These are phyloP conservation scores for Cercospora sp. DNA, from an alignment of 2,329 filamentous ascomycete genomes.

Conservation along the genomic window DNA sequence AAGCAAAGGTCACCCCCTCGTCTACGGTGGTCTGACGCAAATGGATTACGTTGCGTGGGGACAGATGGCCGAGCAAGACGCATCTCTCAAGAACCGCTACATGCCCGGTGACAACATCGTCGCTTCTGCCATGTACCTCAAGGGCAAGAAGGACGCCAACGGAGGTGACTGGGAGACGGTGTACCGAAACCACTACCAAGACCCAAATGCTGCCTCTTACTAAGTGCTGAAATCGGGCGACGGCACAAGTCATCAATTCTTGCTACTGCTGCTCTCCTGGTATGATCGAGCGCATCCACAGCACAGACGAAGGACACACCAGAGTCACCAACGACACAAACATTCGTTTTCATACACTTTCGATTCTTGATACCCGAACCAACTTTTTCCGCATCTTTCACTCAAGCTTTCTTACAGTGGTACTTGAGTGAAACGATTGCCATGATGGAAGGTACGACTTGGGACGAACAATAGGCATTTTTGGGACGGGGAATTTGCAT, in stretches of 20 bases:
- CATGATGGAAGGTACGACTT: conserved; percentile 4
- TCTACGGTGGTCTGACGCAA: conserved; percentile 17
- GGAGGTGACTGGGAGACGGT: conserved; percentile 13
- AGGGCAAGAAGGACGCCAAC: conserved; percentile 5
- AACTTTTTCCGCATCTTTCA: neutral
- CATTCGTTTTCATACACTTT: neutral
- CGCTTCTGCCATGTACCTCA: conserved; percentile 17
- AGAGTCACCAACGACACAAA: neutral
- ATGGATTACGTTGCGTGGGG: conserved; percentile 20
- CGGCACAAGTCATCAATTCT: neutral
- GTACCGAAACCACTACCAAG: conserved; percentile 17
- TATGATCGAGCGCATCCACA: neutral
- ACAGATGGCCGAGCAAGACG: conserved; percentile 14
- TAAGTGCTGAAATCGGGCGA: neutral
- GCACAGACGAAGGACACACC: neutral
- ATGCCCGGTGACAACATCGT: conserved; percentile 18
- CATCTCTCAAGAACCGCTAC: conserved; percentile 17
- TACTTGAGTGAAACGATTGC: conserved; percentile 8
- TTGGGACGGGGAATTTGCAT: neutral
- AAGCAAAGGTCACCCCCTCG: conserved; percentile 23
- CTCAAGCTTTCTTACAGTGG: conserved; percentile 11
- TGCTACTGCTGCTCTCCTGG: conserved; percentile 10
- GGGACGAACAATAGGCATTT: neutral
- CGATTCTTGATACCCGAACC: conserved; percentile 1
- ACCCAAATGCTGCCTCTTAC: conserved; percentile 9